Conservation (phyloP, 2,329 filamentous ascomycete species). For the Neonectria punicea region DNA sequence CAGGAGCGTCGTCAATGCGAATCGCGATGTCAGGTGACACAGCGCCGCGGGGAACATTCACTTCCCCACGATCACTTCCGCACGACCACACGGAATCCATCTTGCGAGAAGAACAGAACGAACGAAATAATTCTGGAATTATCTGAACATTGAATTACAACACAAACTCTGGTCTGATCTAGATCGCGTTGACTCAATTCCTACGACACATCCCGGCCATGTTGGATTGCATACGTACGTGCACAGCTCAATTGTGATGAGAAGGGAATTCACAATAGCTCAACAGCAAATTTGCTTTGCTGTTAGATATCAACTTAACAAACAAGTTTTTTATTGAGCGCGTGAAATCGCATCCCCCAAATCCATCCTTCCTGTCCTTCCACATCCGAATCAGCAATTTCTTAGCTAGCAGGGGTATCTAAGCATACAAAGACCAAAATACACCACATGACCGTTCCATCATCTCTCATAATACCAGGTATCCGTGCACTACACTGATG, state of each 20-base stretch:
- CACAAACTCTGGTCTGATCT: not conserved
- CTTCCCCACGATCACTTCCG: not conserved
- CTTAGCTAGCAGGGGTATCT: conserved; percentile 41
- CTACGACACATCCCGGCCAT: not conserved
- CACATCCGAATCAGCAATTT: conserved; percentile 33
- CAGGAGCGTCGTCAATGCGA: conserved; percentile 20
- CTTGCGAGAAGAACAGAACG: not conserved
- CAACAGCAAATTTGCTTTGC: no score
- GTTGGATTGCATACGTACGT: no score
- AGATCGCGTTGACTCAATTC: no score
- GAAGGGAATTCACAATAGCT: not conserved
- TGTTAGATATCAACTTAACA: not conserved
- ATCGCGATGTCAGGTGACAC: conserved; percentile 45
- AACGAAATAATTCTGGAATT: no score
- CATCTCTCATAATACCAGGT: conserved; percentile 25
- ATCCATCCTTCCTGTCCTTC: conserved; percentile 1
- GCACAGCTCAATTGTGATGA: not conserved
- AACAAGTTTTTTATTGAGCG: conserved; percentile 17
- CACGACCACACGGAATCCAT: not conserved
- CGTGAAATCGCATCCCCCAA: conserved; percentile 20
- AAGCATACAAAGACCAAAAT: conserved; percentile 37
- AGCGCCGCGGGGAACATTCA: conserved; percentile 13
- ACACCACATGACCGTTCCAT: conserved; percentile 29
- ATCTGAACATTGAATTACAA: not conserved
- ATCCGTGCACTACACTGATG: conserved; percentile 30